phyloP scores from a whole-genome alignment of 148 eudicot genomes.

The Rhododendron ferrugineum region DNA sequence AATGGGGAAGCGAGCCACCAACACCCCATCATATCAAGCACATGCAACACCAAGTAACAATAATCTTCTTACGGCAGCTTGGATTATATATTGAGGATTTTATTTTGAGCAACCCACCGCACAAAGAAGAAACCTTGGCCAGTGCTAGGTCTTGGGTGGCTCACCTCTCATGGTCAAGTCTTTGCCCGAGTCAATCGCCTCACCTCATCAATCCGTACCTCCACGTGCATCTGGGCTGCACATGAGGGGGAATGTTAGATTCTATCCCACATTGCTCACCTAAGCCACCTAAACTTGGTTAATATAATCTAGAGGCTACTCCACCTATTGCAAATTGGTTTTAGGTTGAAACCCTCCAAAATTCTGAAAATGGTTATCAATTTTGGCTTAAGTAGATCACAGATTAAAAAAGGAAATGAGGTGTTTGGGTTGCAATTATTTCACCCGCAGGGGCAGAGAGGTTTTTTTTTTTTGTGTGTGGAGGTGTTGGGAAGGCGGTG shows the following conservation, averaged over 20 bases:
- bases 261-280: too few species aligned
- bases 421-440: background rate
- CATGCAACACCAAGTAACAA: background rate
- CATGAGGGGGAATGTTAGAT: too few species aligned
- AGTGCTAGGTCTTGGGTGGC: background rate
- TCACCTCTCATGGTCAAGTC: too few species aligned
- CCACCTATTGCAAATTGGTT: too few species aligned
- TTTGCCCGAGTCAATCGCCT: too few species aligned
- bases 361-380: background rate
- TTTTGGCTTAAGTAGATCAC: background rate
- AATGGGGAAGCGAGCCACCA: background rate
- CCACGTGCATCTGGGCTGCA: too few species aligned
- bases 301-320: too few species aligned
- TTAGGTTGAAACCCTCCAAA: background rate
- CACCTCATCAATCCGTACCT: too few species aligned
- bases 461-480: too few species aligned
- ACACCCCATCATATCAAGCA: background rate
- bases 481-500: background rate
- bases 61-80: background rate
- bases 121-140: background rate
- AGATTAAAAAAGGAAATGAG: background rate
- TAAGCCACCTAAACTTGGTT: too few species aligned
- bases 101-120: background rate
- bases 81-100: background rate
- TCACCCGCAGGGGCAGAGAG: background rate